Percentiles rank a stretch among this genome's conserved stretches.
Evolutionary conservation across 2,329 filamentous ascomycete genomes (phyloP).

Genomic region (Ophioceras dolichostomum): DNA sequence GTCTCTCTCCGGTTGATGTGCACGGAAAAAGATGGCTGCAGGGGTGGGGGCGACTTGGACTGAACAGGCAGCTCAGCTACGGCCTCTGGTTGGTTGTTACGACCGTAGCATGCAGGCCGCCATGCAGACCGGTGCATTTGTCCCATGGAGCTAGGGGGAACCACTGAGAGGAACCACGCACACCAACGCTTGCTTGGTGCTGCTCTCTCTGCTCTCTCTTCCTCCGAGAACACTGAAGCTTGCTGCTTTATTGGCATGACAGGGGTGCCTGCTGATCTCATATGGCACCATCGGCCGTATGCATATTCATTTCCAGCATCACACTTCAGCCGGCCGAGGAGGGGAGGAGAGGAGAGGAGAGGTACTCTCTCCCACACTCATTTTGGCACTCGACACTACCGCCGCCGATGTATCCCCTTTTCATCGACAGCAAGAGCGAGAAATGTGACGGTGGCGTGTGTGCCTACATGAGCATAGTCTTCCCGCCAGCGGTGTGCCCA

Average conservation of each 20-base stretch:
- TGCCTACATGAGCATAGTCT: too few species aligned
- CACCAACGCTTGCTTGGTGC: background rate
- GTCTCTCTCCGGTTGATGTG: constrained; percentile 1
- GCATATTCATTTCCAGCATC: background rate
- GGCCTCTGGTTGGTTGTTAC: background rate
- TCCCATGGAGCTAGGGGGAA: background rate
- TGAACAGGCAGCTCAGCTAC: constrained; percentile 1
- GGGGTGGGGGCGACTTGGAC: background rate
- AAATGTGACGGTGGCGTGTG: too few species aligned
- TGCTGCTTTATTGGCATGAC: background rate
- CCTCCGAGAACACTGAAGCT: too few species aligned
- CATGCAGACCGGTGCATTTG: background rate
- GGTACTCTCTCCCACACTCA: too few species aligned
- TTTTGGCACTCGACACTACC: too few species aligned
- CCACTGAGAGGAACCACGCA: too few species aligned
- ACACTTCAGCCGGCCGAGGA: background rate
- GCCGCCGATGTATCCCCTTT: too few species aligned
- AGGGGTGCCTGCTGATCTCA: background rate
- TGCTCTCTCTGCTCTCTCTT: background rate
- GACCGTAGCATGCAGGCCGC: background rate
- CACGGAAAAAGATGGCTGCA: constrained; percentile 2
- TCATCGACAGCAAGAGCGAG: too few species aligned
- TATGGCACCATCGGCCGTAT: background rate
- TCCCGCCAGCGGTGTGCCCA: too few species aligned
- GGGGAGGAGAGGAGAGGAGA: background rate